phyloP scores from a whole-genome alignment of 192 early-diverging fungal species.

The Dissophora globulifera region DNA sequence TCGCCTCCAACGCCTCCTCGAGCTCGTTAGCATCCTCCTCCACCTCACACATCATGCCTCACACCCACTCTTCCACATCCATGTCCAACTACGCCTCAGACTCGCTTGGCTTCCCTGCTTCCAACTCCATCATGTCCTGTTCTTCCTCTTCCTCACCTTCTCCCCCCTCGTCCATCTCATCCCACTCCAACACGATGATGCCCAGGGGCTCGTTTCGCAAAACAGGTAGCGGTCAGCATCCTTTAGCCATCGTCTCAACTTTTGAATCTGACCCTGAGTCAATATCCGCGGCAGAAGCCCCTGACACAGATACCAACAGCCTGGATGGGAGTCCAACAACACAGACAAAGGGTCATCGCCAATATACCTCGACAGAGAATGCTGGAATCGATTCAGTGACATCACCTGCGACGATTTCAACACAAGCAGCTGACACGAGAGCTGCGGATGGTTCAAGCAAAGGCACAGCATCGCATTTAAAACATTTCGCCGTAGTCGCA shows the following conservation, averaged over 20 bases:
- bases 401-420: neutral
- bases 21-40: neutral
- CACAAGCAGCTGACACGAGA: neutral
- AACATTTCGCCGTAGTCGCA: neutral
- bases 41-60: neutral
- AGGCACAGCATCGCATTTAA: neutral
- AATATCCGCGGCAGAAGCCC: neutral
- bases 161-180: neutral
- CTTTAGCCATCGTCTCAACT: constrained; percentile 35
- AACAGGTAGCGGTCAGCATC: constrained; percentile 15
- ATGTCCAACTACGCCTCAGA: constrained; percentile 24
- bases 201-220: constrained; percentile 15
- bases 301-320: no score
- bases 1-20: neutral
- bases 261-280: constrained; percentile 15
- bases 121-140: constrained; percentile 5
- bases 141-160: constrained; percentile 11
- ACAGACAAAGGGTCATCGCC: neutral
- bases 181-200: neutral
- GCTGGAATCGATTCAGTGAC: no score
- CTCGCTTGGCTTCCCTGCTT: constrained; percentile 18
- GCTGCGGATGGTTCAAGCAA: neutral
- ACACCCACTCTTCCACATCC: constrained; percentile 15
- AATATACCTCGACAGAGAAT: neutral
- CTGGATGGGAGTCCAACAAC: no score